Evolutionary conservation across 495 filamentous ascomycete genomes (phyloP).

Genomic region (Talaromyces proteolyticus): DNA sequence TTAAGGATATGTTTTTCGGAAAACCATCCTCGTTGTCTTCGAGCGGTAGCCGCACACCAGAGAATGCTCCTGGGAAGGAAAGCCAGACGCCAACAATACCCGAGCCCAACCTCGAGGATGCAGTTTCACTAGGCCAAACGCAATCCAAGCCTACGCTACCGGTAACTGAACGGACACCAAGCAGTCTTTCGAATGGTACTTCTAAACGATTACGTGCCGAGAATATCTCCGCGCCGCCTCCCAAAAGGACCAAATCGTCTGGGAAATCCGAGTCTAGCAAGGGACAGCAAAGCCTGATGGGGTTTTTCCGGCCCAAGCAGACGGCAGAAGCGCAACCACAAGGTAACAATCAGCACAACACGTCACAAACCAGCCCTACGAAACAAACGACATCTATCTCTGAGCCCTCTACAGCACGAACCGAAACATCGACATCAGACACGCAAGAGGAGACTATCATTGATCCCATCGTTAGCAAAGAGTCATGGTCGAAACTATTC

Average conservation of each 20-base stretch:
- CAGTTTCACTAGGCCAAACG: not conserved
- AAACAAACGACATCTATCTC: not conserved
- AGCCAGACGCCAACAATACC: not conserved
- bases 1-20: constrained; percentile 84
- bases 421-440: not conserved
- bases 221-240: not conserved
- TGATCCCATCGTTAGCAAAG: constrained; percentile 69
- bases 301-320: constrained; percentile 71
- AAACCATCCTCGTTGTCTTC: constrained; percentile 36
- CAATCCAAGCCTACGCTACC: not conserved
- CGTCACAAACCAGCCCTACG: not conserved
- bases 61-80: not conserved
- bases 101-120: not conserved
- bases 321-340: constrained; percentile 3
- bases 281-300: constrained; percentile 71
- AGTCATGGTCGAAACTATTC: constrained; percentile 83
- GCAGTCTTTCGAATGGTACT: not conserved
- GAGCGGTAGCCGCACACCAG: not conserved
- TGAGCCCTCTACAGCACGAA: not conserved
- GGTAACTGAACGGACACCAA: not conserved
- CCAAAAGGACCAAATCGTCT: constrained; percentile 45
- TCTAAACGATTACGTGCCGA: constrained; percentile 11
- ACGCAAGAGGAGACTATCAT: constrained; percentile 34
- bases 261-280: constrained; percentile 21
- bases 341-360: not conserved